Conservation (phyloP, 345 rosid genomes). For the Eucalyptus pauciflora region DNA sequence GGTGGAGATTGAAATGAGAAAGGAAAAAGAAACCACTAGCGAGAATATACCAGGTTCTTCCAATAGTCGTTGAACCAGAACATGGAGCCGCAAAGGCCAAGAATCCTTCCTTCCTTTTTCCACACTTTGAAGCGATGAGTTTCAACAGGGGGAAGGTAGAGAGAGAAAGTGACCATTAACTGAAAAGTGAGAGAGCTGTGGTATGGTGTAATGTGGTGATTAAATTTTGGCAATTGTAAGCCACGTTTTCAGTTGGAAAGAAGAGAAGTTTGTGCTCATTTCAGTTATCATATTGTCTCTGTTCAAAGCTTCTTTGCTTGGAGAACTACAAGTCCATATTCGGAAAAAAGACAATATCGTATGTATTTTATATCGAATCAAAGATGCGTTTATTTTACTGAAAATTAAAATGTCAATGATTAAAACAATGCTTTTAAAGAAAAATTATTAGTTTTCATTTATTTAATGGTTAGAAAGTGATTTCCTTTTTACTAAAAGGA, state of each 20-base stretch:
- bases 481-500: fast-evolving
- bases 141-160: background rate
- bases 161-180: background rate
- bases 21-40: background rate
- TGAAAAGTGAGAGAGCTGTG: background rate
- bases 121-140: background rate
- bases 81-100: background rate
- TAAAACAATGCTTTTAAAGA: background rate
- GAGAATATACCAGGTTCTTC: background rate
- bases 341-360: background rate
- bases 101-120: background rate
- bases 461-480: background rate
- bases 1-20: background rate
- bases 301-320: background rate
- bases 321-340: background rate
- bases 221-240: background rate
- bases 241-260: constrained; percentile 22
- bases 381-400: background rate
- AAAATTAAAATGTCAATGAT: background rate
- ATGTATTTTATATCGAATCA: background rate
- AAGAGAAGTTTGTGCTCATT: background rate
- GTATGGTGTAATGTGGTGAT: background rate
- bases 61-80: background rate
- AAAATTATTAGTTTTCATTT: background rate
- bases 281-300: background rate